Conservation (phyloP, 2,329 filamentous ascomycete species). For the Cytospora chrysosperma region DNA sequence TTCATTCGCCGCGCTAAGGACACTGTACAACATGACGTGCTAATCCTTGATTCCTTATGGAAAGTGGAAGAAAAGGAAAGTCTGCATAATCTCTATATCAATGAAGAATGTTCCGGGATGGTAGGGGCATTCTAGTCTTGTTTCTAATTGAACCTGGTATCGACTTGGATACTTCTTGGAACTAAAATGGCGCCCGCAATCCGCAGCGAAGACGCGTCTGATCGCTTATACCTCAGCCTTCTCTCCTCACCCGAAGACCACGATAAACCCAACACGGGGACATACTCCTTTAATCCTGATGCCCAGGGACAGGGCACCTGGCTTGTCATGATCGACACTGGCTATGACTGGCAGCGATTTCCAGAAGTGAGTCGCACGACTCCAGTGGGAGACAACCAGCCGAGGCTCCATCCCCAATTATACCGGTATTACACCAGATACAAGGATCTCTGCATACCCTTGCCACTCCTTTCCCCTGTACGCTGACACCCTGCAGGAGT, state of each 20-base stretch:
- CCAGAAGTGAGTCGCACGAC: conserved; percentile 5
- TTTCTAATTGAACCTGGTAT: background rate
- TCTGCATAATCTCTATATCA: background rate
- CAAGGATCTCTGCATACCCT: too few species aligned
- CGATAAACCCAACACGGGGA: conserved; percentile 9
- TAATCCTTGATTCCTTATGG: background rate
- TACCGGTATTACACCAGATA: background rate
- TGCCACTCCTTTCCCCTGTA: background rate
- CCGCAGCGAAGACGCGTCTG: conserved; percentile 2
- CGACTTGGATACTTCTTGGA: too few species aligned
- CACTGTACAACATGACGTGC: background rate
- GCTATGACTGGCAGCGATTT: conserved; percentile 11
- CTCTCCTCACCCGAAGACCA: conserved; percentile 2
- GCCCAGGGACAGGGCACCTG: conserved; percentile 9
- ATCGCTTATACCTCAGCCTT: conserved; percentile 13
- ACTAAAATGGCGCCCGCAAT: background rate
- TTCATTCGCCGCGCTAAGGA: background rate
- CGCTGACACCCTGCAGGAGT: conserved; percentile 1
- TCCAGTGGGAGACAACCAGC: background rate
- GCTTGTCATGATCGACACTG: conserved; percentile 13
- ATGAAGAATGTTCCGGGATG: background rate
- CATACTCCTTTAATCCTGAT: background rate
- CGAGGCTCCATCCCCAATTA: background rate
- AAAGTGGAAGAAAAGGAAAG: background rate
- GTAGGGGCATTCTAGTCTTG: background rate